Conservation (phyloP, 164 flowering plant species). For the Hamamelis virginiana region DNA sequence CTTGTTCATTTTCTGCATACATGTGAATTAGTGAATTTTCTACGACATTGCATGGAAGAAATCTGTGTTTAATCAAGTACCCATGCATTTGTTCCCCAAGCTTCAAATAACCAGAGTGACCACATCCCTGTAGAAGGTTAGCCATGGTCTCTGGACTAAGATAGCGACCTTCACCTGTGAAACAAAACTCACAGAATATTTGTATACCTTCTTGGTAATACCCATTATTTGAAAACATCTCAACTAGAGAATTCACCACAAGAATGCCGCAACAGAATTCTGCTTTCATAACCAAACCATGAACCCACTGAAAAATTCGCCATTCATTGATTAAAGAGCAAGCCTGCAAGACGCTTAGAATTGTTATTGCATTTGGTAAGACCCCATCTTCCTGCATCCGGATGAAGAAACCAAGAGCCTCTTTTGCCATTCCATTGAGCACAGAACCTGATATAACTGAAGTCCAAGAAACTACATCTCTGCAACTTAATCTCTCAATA, state of each 20-base stretch:
- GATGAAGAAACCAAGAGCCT: constrained; percentile 17
- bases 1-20: constrained; percentile 27
- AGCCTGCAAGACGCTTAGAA: constrained; percentile 26
- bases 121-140: constrained; percentile 28
- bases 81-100: constrained; percentile 30
- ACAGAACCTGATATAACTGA: constrained; percentile 23
- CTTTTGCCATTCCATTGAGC: constrained; percentile 6
- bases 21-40: constrained; percentile 38
- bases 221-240: constrained; percentile 28
- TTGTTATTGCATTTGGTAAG: constrained; percentile 11
- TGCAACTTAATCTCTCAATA: constrained; percentile 11
- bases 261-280: constrained; percentile 8
- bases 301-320: constrained; percentile 21
- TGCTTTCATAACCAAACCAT: constrained; percentile 29
- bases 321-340: constrained; percentile 18
- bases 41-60: constrained; percentile 16
- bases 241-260: constrained; percentile 25
- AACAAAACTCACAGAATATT: constrained; percentile 19
- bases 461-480: constrained; percentile 34
- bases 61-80: constrained; percentile 22
- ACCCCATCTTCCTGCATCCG: constrained; percentile 24
- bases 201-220: constrained; percentile 15
- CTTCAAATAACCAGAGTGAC: constrained; percentile 13
- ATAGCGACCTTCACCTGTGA: constrained; percentile 16
- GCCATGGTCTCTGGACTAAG: constrained; percentile 32